Base-by-base conservation (phyloP, 2,329 filamentous ascomycete genomes). In the Diaporthe longicolla region DNA sequence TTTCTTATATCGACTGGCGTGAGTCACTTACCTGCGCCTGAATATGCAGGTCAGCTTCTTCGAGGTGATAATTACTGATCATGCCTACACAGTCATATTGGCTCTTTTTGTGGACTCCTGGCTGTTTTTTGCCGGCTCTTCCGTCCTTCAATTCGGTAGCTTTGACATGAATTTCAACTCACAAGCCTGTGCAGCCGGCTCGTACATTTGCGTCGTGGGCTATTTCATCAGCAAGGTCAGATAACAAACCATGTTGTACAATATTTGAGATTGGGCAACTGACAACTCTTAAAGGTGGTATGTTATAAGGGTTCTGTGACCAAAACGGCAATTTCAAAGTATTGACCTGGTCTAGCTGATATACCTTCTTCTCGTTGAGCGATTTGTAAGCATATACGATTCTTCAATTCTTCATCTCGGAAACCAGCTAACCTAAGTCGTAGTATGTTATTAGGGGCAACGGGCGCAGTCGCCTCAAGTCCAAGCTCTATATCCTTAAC, bases 221-320 rank as follows among this genome's bases (percentile, higher is more conserved):
- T 63, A 63, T 43, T 63, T 63, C 59, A 48, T 63, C 59, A 63
- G 59, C 59, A 63, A 63, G 59, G 59, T 63, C 29, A 13, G 21
- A 29, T 6, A n/a, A 4, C 32, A 4, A 15, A n/a, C 6, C 9
- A 19, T 1, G 17, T 21, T n/a, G 26, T 32, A 29, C 10, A 10
- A 48, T n/a, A 4, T n/a, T 32, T 9, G 52, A 9, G 26, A 17
- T 45, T 3, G 4, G 17, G 7, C 48, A 7, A 19, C 59, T 48
- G 40, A 61, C 59, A 48, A 45, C 29, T 10, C 19, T 5, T 6
- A 21, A 48, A 63, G 59, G 40, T 48, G 40, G 59, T 63, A 48
- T n/a, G 59, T 63, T 48, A 17, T 40, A 32, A 32, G 29, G 29
- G 29, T 32, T 32, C 29, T 32, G 29, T 32, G 29, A 6, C 29